Percentiles rank a stretch among this genome's conserved stretches.
These are phyloP conservation scores for Nepenthes alata DNA, from an alignment of 179 eudicot species.

Conservation along the genomic window DNA sequence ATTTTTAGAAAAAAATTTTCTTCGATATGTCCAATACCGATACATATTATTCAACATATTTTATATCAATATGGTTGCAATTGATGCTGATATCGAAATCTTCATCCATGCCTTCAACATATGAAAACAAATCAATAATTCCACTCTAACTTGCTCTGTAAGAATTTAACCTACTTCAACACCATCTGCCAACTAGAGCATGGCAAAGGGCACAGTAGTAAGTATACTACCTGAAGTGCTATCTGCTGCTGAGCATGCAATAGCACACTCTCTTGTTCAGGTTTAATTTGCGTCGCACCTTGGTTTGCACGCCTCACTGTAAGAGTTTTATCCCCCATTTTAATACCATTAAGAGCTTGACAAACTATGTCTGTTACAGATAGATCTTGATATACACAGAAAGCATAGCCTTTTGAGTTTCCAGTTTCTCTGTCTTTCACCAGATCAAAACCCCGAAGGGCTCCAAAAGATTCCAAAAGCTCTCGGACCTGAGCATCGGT, in stretches of 20 bases:
- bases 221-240: slow-evolving; percentile 57
- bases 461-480: slow-evolving; percentile 86
- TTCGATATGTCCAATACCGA: too few species aligned
- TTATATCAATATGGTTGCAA: too few species aligned
- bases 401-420: slow-evolving; percentile 96
- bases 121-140: too few species aligned
- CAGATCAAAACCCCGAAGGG: slow-evolving; percentile 85
- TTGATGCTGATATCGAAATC: too few species aligned
- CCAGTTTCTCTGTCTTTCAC: slow-evolving; percentile 98
- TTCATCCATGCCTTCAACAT: too few species aligned
- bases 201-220: neutral
- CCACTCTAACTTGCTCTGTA: too few species aligned
- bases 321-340: slow-evolving; percentile 77
- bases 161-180: too few species aligned
- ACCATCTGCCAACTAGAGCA: too few species aligned
- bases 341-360: slow-evolving; percentile 92
- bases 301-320: slow-evolving; percentile 97
- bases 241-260: slow-evolving; percentile 95
- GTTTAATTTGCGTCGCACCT: slow-evolving; percentile 80
- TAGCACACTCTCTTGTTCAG: slow-evolving; percentile 87
- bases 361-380: slow-evolving; percentile 89
- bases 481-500: slow-evolving; percentile 90
- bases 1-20: too few species aligned
- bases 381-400: slow-evolving; percentile 83
- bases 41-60: too few species aligned